Evolutionary conservation across 75 land plant species (phyloP).

Genomic region (Pinus tabuliformis): DNA sequence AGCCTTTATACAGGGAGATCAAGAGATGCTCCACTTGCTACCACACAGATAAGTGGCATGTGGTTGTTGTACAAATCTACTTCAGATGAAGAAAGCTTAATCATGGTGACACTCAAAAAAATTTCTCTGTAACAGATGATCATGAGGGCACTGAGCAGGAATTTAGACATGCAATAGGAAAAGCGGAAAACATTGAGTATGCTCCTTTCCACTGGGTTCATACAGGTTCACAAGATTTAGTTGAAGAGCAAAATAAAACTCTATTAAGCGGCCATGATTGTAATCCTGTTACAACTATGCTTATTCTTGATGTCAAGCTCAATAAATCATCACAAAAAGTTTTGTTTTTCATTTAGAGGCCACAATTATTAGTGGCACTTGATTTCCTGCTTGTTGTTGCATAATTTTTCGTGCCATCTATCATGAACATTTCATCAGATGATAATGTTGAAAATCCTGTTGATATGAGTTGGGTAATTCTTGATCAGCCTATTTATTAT

Average conservation of each 20-base stretch:
- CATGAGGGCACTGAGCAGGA: no score
- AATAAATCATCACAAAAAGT: constrained; percentile 44
- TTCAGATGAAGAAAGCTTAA: constrained; percentile 32
- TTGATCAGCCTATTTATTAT: constrained; percentile 23
- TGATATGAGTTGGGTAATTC: constrained; percentile 22
- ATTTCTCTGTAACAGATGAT: no score
- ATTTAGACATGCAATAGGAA: no score
- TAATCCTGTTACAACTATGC: constrained; percentile 34
- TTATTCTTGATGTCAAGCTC: constrained; percentile 46
- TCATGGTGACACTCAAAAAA: no score
- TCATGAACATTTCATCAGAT: constrained; percentile 46
- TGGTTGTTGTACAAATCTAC: constrained; percentile 82
- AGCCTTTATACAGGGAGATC: constrained; percentile 55
- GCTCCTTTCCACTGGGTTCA: background rate
- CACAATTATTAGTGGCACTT: constrained; percentile 86
- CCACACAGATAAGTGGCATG: constrained; percentile 67
- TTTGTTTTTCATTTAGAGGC: constrained; percentile 74
- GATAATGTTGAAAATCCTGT: constrained; percentile 39
- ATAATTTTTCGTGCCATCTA: constrained; percentile 88
- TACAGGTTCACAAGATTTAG: background rate
- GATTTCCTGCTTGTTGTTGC: constrained; percentile 85
- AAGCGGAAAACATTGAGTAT: no score
- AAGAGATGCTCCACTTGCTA: constrained; percentile 77
- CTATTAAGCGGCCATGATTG: background rate
- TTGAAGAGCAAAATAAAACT: background rate